These are phyloP conservation scores for Chrysanthemum lavandulifolium DNA, from an alignment of 129 eudicot genomes.

Conservation along the genomic window DNA sequence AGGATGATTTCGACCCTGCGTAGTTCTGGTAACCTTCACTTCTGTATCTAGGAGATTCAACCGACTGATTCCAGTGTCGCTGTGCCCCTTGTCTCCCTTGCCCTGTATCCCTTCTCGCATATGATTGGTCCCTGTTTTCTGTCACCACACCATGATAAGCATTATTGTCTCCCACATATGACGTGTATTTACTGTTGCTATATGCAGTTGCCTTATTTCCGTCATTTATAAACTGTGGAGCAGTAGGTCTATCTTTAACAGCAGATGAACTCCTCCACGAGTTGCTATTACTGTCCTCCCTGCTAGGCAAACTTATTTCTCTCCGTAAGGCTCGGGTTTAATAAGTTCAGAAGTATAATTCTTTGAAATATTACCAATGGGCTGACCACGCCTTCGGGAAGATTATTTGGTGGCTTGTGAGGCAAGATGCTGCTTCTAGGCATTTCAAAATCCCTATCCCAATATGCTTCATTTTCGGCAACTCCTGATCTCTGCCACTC, in stretches of 20 bases:
- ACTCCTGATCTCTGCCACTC: conserved; percentile 50
- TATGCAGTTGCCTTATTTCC: conserved; percentile 31
- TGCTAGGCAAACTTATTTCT: conserved; percentile 38
- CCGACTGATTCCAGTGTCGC: conserved; percentile 46
- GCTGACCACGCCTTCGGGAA: conserved; percentile 53
- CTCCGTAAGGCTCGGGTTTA: conserved; percentile 49
- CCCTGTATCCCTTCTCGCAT: conserved; percentile 47
- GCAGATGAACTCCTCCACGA: conserved; percentile 54
- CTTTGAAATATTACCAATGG: conserved; percentile 45
- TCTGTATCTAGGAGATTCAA: conserved; percentile 46
- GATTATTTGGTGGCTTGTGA: conserved; percentile 50
- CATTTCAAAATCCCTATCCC: conserved; percentile 88
- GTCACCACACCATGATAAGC: conserved; percentile 33
- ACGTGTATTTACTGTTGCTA: conserved; percentile 45
- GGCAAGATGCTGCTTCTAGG: conserved; percentile 64
- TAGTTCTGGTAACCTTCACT: conserved; percentile 41
- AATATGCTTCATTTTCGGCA: conserved; percentile 54
- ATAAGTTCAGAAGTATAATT: conserved; percentile 44
- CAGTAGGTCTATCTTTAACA: conserved; percentile 43
- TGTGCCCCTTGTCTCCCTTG: conserved; percentile 46
- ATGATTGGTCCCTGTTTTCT: conserved; percentile 40
- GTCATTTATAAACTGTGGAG: conserved; percentile 31
- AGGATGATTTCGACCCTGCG: conserved; percentile 36
- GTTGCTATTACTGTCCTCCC: conserved; percentile 57
- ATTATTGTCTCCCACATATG: conserved; percentile 40